These are phyloP conservation scores for Phytomonas sp. DNA, from an alignment of 208 protist genomes.

Conservation along the genomic window DNA sequence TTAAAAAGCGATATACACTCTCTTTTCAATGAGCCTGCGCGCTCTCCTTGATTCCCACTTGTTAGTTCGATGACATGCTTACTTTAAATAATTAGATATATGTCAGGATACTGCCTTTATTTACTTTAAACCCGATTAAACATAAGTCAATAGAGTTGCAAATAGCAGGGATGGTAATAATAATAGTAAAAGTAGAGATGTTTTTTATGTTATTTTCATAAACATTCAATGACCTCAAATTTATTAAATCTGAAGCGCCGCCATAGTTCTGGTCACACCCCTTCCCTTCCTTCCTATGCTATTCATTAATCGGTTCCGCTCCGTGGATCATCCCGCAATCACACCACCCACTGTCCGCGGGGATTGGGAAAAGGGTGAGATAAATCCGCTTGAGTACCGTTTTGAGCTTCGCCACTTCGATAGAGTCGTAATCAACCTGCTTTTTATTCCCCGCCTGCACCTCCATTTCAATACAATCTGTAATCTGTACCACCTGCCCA, in stretches of 20 bases:
- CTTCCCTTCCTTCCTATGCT: conserved; percentile 1
- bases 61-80: background rate
- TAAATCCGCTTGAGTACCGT: conserved; percentile 82
- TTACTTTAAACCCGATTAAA: background rate
- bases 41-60: background rate
- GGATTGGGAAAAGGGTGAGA: conserved; percentile 85
- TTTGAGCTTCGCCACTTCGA: conserved; percentile 66
- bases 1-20: background rate
- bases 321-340: conserved; percentile 84
- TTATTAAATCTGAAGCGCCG: background rate
- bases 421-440: conserved; percentile 40
- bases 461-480: conserved; percentile 83
- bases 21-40: background rate
- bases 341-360: conserved; percentile 85
- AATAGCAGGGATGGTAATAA: background rate
- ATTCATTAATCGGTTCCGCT: conserved; percentile 37
- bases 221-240: background rate
- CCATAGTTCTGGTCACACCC: background rate
- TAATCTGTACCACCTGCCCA: conserved; percentile 59
- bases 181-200: background rate
- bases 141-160: background rate
- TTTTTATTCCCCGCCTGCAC: conserved; percentile 38
- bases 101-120: background rate
- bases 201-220: conserved; percentile 10
- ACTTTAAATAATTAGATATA: background rate